Conservation (phyloP, 2,329 filamentous ascomycete genomes). For the Arthrobotrys megalospora region DNA sequence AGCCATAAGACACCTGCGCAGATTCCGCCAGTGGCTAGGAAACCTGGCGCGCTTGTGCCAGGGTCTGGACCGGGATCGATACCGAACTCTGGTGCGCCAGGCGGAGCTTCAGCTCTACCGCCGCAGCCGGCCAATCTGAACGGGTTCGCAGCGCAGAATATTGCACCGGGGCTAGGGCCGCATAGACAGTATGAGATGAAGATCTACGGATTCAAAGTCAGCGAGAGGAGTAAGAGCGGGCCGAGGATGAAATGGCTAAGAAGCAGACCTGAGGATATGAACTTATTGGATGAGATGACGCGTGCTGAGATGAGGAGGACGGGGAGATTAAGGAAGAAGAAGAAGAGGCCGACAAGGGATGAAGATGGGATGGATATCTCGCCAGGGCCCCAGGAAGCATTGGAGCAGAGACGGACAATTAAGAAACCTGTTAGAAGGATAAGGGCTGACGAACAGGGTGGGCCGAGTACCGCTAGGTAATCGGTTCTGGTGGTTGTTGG, state of each 20-base stretch:
- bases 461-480: constrained; percentile 23
- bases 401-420: constrained; percentile 47
- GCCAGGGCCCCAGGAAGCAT: constrained; percentile 43
- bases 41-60: constrained; percentile 37
- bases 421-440: constrained; percentile 60
- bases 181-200: constrained; percentile 92
- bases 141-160: constrained; percentile 87
- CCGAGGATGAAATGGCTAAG: constrained; percentile 98
- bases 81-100: constrained; percentile 1
- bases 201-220: constrained; percentile 97
- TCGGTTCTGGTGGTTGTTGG: background rate
- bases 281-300: constrained; percentile 85
- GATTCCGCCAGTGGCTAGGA: constrained; percentile 62
- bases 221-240: constrained; percentile 88
- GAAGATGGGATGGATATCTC: constrained; percentile 60
- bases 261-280: constrained; percentile 83
- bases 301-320: constrained; percentile 63
- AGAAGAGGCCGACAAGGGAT: constrained; percentile 44
- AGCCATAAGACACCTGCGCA: constrained; percentile 71
- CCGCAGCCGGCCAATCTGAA: constrained; percentile 73
- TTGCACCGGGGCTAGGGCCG: constrained; percentile 86
- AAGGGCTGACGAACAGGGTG: constrained; percentile 40
- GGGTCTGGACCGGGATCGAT: constrained; percentile 36
- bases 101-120: constrained; percentile 29
- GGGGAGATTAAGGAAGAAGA: constrained; percentile 59